Base-by-base conservation (phyloP, 1,284 basidiomycete genomes). In the Leccinum griseonigrum region DNA sequence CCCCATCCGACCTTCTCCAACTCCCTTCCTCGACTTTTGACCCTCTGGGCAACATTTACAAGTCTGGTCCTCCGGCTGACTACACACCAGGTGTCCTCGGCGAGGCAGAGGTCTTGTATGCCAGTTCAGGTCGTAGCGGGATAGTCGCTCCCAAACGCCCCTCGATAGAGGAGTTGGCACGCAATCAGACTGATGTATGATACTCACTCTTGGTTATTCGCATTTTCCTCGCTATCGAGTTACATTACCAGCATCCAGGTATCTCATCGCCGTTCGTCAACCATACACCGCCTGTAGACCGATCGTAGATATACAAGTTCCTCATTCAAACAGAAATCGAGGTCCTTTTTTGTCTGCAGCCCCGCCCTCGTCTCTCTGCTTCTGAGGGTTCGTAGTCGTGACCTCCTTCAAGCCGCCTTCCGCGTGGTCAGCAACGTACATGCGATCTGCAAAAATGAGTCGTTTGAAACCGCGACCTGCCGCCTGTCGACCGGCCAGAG, bases 1-100 rank as follows among this genome's bases (percentile, higher is more conserved):
- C 85, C 57, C 92, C 93, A 11, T 76, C 85, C 56, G 81, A 89
- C 65, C 75, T 82, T 54, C 71, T 89, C 60, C 84, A 84, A 57
- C 78, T 93, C 40, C 91, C 91, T 6, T 85, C 88, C 8, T 83
- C 84, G 54, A 89, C 91, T 10, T 72, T 79, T 50, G 85, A 69
- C 58, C 57, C 60, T 3, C 62, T 64, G n/a, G 58, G 64, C 26
- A 64, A 68, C 53, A 68, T 74, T n/a, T 74, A 68, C 60, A 74
- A 71, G 43, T 16, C 62, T 7, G 63, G 68, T 43, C 56, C 57
- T 26, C 76, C 83, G 69, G 74, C 71, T 10, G 66, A 68, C 58
- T 90, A 91, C 67, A 70, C 71, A 5, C 79, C 89, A 14, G 82
- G 82, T 18, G 77, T 80, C 58, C 73, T 91, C 50, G 83, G 81